Percentiles rank a stretch among this genome's conserved stretches.
phyloP scores from a whole-genome alignment of 169 alveolate species.

The Eimeria zaria region DNA sequence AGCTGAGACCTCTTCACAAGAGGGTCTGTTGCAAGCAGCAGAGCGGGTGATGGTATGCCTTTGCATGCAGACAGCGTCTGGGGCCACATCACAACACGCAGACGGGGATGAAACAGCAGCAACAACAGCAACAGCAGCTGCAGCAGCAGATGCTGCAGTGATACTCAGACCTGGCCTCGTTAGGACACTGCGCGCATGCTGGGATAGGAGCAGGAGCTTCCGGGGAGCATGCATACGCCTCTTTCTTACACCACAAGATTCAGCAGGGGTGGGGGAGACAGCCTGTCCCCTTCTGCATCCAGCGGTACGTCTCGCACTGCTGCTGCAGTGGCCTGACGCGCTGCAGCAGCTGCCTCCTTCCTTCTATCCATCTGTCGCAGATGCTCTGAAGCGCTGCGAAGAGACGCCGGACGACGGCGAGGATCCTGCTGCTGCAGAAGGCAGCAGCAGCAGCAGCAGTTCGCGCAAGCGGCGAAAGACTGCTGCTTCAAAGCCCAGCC shows the following conservation, averaged over 20 bases:
- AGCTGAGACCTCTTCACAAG: neutral
- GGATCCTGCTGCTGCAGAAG: neutral
- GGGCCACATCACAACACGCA: neutral
- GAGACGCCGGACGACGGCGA: neutral
- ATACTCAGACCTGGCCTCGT: constrained; percentile 38
- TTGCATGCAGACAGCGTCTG: constrained; percentile 3
- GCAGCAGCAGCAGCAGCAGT: constrained; percentile 20
- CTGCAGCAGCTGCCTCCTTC: constrained; percentile 12
- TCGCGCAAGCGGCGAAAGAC: constrained; percentile 14
- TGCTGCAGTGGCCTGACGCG: constrained; percentile 60
- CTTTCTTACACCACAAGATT: neutral
- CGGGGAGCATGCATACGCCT: constrained; percentile 24
- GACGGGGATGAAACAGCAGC: constrained; percentile 11
- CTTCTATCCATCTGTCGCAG: constrained; percentile 19
- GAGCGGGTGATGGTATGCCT: constrained; percentile 56
- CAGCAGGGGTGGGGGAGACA: neutral
- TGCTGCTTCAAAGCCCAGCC: neutral
- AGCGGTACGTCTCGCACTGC: constrained; percentile 69
- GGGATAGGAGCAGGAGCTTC: constrained; percentile 23
- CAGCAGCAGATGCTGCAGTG: neutral
- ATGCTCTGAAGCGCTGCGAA: constrained; percentile 37
- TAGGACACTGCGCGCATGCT: neutral
- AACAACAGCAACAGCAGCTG: neutral
- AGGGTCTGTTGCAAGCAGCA: constrained; percentile 5
- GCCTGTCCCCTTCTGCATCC: constrained; percentile 7